Conservation (phyloP, 306 rosid genomes). For the Cicer bijugum region DNA sequence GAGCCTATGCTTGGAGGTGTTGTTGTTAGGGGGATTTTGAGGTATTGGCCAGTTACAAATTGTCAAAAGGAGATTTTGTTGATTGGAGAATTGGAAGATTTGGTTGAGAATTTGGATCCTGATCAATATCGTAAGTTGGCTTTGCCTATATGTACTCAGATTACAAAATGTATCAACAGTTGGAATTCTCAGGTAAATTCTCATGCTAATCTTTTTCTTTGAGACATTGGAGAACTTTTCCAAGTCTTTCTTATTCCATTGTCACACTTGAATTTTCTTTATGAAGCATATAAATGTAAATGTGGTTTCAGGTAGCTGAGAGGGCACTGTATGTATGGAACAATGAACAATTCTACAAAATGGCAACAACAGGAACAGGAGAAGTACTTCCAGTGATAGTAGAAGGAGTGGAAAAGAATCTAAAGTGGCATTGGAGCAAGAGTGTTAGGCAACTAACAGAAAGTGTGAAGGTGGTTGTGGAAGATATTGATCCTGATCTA, state of each 20-base stretch:
- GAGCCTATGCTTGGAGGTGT: conserved; percentile 88
- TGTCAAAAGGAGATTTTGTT: conserved; percentile 77
- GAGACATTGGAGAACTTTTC: too few species aligned
- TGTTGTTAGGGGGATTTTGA: conserved; percentile 73
- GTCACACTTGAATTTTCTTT: neutral
- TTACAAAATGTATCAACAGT: conserved; percentile 75
- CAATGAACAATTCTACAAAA: conserved; percentile 80
- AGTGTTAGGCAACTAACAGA: conserved; percentile 66
- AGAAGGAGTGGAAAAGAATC: conserved; percentile 73
- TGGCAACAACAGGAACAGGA: conserved; percentile 63
- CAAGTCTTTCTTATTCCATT: too few species aligned
- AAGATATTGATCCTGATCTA: conserved; percentile 72
- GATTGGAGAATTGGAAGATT: conserved; percentile 81
- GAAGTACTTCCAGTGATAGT: conserved; percentile 75
- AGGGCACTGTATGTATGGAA: conserved; percentile 85
- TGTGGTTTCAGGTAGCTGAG: conserved; percentile 69
- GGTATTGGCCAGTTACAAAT: conserved; percentile 83
- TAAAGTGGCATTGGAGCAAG: conserved; percentile 81
- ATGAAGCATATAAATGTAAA: neutral
- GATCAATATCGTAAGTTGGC: conserved; percentile 79
- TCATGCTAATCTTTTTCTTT: too few species aligned
- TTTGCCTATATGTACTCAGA: conserved; percentile 67
- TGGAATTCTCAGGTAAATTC: conserved; percentile 78
- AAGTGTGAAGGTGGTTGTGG: conserved; percentile 67
- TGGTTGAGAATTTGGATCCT: conserved; percentile 74